A percentile compares a stretch with the other conserved stretches of the same genome.
These are phyloP conservation scores for Cryptococcus floricola DNA, from an alignment of 1,284 basidiomycete genomes.

Conservation along the genomic window DNA sequence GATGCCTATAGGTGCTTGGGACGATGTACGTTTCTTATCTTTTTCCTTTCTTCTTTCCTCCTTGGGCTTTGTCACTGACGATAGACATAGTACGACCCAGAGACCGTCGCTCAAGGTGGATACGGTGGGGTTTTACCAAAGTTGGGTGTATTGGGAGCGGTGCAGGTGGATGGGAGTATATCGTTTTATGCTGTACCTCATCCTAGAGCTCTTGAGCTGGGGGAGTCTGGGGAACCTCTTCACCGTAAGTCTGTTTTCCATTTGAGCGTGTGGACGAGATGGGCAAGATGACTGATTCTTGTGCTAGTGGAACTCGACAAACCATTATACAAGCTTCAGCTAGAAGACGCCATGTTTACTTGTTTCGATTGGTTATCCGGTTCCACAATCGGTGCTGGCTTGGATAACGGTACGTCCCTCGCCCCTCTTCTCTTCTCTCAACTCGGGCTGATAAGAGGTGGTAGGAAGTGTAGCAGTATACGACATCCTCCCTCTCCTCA, in stretches of 20 bases:
- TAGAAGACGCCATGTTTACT: conserved; percentile 68
- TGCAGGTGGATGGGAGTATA: conserved; percentile 77
- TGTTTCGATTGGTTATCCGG: conserved; percentile 83
- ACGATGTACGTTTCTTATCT: conserved; percentile 47
- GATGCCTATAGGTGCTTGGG: conserved; percentile 80
- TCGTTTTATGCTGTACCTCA: conserved; percentile 71
- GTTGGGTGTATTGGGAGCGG: conserved; percentile 73
- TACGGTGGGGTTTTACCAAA: conserved; percentile 53
- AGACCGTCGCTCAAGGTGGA: neutral
- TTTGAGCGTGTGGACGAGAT: conserved; percentile 22
- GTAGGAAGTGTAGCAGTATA: conserved; percentile 71
- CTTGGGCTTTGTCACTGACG: neutral
- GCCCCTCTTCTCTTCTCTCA: neutral
- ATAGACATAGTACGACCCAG: conserved; percentile 12
- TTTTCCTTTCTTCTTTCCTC: neutral
- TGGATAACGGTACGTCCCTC: conserved; percentile 65
- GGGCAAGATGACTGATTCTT: neutral
- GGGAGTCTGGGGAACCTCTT: conserved; percentile 16
- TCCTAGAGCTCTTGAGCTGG: conserved; percentile 50
- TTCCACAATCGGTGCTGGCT: conserved; percentile 69
- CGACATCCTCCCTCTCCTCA: conserved; percentile 57
- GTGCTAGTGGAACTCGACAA: conserved; percentile 51
- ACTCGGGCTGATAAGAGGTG: conserved; percentile 1
- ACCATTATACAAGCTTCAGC: conserved; percentile 64
- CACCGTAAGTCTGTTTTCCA: conserved; percentile 27